Evolutionary conservation across 164 flowering plant genomes (phyloP).

Genomic region (Tetrastigma voinierianum): DNA sequence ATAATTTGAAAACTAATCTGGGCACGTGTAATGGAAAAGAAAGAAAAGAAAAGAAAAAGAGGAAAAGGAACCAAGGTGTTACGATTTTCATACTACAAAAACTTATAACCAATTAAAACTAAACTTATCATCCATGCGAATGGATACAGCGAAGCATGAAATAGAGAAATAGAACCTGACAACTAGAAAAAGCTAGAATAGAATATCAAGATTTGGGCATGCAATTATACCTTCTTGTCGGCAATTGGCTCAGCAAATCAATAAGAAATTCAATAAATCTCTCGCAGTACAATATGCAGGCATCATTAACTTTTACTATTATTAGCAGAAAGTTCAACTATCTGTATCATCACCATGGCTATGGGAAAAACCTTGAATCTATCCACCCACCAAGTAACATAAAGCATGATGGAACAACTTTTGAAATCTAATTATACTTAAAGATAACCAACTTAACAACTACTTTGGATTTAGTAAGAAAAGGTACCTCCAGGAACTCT

Average conservation of each 20-base stretch:
- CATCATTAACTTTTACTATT: slow-evolving; percentile 52
- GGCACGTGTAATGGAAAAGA: too few relatives aligned
- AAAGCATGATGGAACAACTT: not conserved
- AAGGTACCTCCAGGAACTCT: slow-evolving; percentile 82
- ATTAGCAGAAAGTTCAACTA: slow-evolving; percentile 27
- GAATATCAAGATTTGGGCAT: not conserved
- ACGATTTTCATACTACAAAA: too few relatives aligned
- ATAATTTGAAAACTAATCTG: too few relatives aligned
- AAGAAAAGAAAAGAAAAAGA: too few relatives aligned
- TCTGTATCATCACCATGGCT: slow-evolving; percentile 25
- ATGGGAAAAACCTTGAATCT: slow-evolving; percentile 50
- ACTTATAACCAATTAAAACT: too few relatives aligned
- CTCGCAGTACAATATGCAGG: slow-evolving; percentile 85
- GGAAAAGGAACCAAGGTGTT: too few relatives aligned
- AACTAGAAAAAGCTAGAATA: not conserved
- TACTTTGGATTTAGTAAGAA: not conserved
- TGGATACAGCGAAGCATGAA: too few relatives aligned
- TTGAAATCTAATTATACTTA: not conserved
- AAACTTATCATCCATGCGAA: too few relatives aligned
- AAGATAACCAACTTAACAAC: not conserved
- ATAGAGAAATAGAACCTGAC: not conserved
- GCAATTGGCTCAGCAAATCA: slow-evolving; percentile 94
- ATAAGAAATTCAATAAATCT: slow-evolving; percentile 97
- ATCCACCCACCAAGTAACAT: slow-evolving; percentile 60
- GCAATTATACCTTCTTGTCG: slow-evolving; percentile 85